phyloP scores from a whole-genome alignment of 2,329 filamentous ascomycete species.

The Aspergillus brasiliensis region DNA sequence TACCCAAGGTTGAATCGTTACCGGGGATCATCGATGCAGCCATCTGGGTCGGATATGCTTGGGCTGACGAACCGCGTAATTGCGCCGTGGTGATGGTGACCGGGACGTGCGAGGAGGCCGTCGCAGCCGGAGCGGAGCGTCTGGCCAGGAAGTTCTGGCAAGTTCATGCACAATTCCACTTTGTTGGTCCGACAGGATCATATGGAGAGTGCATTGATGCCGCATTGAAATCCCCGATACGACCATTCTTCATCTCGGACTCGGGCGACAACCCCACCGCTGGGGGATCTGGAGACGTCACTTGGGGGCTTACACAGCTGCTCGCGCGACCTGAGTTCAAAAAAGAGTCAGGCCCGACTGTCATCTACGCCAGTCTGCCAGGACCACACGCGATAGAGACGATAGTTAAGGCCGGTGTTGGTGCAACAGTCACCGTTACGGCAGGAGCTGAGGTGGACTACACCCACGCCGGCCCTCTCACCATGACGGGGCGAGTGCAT shows the following conservation, averaged over 20 bases:
- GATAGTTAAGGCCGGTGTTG: slow-evolving; percentile 51
- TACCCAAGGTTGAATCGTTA: slow-evolving; percentile 47
- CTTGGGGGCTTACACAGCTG: slow-evolving; percentile 53
- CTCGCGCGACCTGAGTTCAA: slow-evolving; percentile 51
- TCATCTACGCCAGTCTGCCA: slow-evolving; percentile 58
- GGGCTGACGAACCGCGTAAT: slow-evolving; percentile 59
- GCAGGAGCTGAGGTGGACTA: slow-evolving; percentile 55
- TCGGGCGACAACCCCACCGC: slow-evolving; percentile 60
- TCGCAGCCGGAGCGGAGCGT: slow-evolving; percentile 46
- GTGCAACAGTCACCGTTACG: slow-evolving; percentile 53
- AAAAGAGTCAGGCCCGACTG: slow-evolving; percentile 37
- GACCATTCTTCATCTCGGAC: slow-evolving; percentile 58
- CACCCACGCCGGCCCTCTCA: slow-evolving; percentile 52
- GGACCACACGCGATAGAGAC: slow-evolving; percentile 47
- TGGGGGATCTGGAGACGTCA: slow-evolving; percentile 57
- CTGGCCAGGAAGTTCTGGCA: slow-evolving; percentile 54
- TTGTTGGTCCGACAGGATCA: slow-evolving; percentile 55
- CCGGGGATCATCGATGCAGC: slow-evolving; percentile 54
- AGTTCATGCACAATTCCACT: slow-evolving; percentile 50
- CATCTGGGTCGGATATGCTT: slow-evolving; percentile 60
- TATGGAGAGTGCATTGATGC: slow-evolving; percentile 52
- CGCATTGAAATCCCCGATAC: slow-evolving; percentile 43
- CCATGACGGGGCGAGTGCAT: slow-evolving; percentile 54
- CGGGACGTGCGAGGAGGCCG: slow-evolving; percentile 50
- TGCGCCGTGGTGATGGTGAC: slow-evolving; percentile 55